Evolutionary conservation across 176 grass and related monocot genomes (phyloP).

Genomic region (Typha latifolia): DNA sequence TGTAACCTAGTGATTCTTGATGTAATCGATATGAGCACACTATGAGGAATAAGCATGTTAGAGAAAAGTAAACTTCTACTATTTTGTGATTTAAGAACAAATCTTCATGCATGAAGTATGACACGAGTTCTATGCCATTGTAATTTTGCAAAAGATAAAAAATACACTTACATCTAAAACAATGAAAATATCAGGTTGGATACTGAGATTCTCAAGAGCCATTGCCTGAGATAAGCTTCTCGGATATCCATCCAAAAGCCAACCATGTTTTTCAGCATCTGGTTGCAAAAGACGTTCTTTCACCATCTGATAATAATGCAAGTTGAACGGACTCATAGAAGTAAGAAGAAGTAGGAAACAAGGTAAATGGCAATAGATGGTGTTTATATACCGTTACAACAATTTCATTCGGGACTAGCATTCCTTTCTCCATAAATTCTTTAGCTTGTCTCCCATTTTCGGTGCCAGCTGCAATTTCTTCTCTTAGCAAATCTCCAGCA

Average conservation of each 20-base stretch:
- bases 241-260: slow-evolving; percentile 93
- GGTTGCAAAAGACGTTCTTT: slow-evolving; percentile 67
- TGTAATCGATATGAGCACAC: no score
- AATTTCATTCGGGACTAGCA: slow-evolving; percentile 81
- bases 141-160: background rate
- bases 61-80: no score
- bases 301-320: slow-evolving; percentile 48
- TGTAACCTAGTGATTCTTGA: no score
- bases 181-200: slow-evolving; percentile 81
- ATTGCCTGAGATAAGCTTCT: slow-evolving; percentile 88
- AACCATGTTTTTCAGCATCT: slow-evolving; percentile 85
- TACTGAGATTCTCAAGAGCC: slow-evolving; percentile 70
- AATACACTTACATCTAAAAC: slow-evolving; percentile 59
- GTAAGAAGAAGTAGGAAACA: background rate
- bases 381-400: slow-evolving; percentile 56
- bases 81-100: no score
- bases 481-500: slow-evolving; percentile 89
- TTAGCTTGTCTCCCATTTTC: slow-evolving; percentile 79
- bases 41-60: no score
- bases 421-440: slow-evolving; percentile 94
- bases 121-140: background rate
- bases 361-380: background rate
- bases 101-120: no score
- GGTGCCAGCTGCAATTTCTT: slow-evolving; percentile 59
- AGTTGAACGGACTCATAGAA: background rate